Evolutionary conservation across 2,329 filamentous ascomycete species (phyloP).

Genomic region (Penicillium sp.): DNA sequence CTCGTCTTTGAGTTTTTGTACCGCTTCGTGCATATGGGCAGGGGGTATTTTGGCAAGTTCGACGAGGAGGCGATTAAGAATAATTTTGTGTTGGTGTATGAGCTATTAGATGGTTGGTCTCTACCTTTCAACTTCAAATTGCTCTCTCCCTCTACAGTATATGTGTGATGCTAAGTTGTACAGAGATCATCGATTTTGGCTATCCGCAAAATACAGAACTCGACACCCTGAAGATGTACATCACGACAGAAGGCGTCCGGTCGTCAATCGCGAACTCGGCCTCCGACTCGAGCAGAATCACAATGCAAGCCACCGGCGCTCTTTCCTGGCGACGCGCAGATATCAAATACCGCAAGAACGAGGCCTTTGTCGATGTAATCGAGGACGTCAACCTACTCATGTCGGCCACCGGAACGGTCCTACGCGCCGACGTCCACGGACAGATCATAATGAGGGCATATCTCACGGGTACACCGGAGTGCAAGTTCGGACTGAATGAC

Average conservation of each 20-base stretch:
- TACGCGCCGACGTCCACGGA: conserved; percentile 92
- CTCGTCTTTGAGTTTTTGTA: conserved; percentile 98
- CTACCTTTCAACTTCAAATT: background rate
- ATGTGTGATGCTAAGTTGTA: background rate
- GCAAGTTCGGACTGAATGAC: conserved; percentile 98
- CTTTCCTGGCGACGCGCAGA: conserved; percentile 95
- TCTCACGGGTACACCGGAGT: conserved; percentile 91
- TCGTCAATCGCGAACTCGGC: conserved; percentile 63
- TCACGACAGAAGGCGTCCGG: conserved; percentile 97
- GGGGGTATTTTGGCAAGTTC: conserved; percentile 97
- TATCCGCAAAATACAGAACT: conserved; percentile 99
- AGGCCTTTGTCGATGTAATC: conserved; percentile 98
- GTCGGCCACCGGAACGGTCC: conserved; percentile 93
- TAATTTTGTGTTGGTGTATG: conserved; percentile 98
- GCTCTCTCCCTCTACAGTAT: background rate
- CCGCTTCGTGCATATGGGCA: conserved; percentile 81
- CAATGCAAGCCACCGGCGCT: conserved; percentile 97
- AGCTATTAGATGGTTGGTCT: conserved; percentile 77
- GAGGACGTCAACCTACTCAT: conserved; percentile 98
- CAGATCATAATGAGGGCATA: conserved; percentile 99
- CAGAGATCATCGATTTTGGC: conserved; percentile 97
- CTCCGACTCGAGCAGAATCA: conserved; percentile 95
- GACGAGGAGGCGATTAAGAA: conserved; percentile 99
- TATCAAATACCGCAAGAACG: conserved; percentile 99
- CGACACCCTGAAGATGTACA: conserved; percentile 99